A percentile compares a stretch with the other conserved stretches of the same genome.
Conservation (phyloP, 1,139 yeast genomes). For the Yamadazyma buinensis region DNA sequence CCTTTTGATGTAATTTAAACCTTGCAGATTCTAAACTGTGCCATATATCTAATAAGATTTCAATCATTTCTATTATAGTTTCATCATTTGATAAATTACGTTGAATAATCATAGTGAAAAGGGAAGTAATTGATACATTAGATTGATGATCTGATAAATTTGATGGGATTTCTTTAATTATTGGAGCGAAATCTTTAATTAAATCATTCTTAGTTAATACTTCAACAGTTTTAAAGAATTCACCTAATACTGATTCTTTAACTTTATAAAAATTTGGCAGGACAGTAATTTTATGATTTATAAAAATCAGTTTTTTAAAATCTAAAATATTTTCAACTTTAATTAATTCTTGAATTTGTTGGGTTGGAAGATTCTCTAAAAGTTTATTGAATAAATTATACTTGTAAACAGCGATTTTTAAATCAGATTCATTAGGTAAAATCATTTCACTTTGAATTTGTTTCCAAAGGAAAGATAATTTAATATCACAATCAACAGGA, state of each 20-base stretch:
- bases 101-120: constrained; percentile 12
- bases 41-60: constrained; percentile 51
- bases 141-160: constrained; percentile 23
- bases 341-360: constrained; percentile 3
- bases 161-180: constrained; percentile 13
- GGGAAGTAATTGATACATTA: constrained; percentile 22
- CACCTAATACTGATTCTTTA: constrained; percentile 37
- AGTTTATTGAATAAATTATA: constrained; percentile 31
- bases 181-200: constrained; percentile 3
- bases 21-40: constrained; percentile 54
- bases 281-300: constrained; percentile 18
- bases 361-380: constrained; percentile 2
- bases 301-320: constrained; percentile 19
- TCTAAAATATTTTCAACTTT: constrained; percentile 10
- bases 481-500: background rate
- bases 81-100: constrained; percentile 1
- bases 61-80: constrained; percentile 17
- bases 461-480: constrained; percentile 16
- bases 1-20: constrained; percentile 61
- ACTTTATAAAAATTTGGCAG: constrained; percentile 40
- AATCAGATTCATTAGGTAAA: constrained; percentile 23
- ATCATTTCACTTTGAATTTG: constrained; percentile 20
- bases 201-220: constrained; percentile 5
- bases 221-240: constrained; percentile 22
- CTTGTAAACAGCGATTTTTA: constrained; percentile 26